Evolutionary conservation across 768 basidiomycete species (phyloP).

Genomic region (Leccinum obscurum): DNA sequence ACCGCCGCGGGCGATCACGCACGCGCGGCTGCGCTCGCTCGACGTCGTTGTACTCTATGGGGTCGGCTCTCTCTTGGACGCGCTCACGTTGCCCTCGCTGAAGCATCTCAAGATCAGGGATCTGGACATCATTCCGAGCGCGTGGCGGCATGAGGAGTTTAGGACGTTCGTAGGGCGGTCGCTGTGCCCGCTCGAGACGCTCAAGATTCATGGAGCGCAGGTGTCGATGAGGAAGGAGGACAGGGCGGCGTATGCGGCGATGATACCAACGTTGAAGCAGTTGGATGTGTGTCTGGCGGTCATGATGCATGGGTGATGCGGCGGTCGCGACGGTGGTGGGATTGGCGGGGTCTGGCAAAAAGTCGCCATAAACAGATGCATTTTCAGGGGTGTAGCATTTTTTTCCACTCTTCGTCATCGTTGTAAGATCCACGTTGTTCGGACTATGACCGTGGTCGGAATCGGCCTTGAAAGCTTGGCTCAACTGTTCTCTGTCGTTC

Average conservation of each 20-base stretch:
- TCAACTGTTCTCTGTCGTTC: too few relatives aligned
- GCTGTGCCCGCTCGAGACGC: slow-evolving; percentile 21
- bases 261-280: slow-evolving; percentile 21
- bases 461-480: too few relatives aligned
- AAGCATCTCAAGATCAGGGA: slow-evolving; percentile 10
- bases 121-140: slow-evolving; percentile 19
- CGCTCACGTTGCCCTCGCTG: slow-evolving; percentile 18
- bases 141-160: slow-evolving; percentile 15
- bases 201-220: slow-evolving; percentile 14
- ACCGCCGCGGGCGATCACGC: slow-evolving; percentile 8
- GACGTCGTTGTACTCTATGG: slow-evolving; percentile 11
- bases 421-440: background rate
- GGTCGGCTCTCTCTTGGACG: slow-evolving; percentile 7
- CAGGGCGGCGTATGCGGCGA: slow-evolving; percentile 9
- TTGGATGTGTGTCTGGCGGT: slow-evolving; percentile 16
- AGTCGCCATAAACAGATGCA: slow-evolving; percentile 11
- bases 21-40: slow-evolving; percentile 12
- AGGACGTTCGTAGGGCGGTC: slow-evolving; percentile 23
- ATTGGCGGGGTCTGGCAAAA: background rate
- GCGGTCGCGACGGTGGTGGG: background rate
- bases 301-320: slow-evolving; percentile 6
- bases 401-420: slow-evolving; percentile 14
- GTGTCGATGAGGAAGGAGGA: slow-evolving; percentile 17
- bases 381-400: too few relatives aligned
- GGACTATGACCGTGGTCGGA: too few relatives aligned